Evolutionary conservation across 176 grass and related monocot species (phyloP), one percentile per base, ranked within the genome.

Genomic region (Leersia perrieri): DNA sequence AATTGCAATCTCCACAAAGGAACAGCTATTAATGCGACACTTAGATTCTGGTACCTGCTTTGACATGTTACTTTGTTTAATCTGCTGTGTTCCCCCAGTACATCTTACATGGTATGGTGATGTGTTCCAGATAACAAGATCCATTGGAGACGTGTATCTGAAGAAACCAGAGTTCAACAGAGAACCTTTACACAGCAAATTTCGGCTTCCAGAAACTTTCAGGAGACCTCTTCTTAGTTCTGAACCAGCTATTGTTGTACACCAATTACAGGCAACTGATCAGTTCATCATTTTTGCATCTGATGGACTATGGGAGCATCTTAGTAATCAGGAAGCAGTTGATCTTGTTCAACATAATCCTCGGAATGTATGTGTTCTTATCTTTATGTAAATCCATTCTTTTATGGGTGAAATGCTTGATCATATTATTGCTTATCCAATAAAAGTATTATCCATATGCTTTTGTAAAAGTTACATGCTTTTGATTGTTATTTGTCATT

Each of bases 271-370:
- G 45, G 64, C 77, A 63, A 84, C 82, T 60, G 92, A 97, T 79
- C 88, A 73, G 58, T 97, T 97, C 79, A 82, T 97, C 72, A 97
- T 97, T 88, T 97, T 97, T 77, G 94, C 94, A 28, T 94, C 94
- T 73, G 94, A 97, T 88, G 94, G 94, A 44, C 89, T 97, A 63
- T 97, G 94, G 94, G 94, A 97, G 82, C 94, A 97, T 70, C 72
- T 97, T 77, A 94, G 57, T 67, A 94, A 97, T 85, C 87, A 97
- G 76, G 88, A 97, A 81, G 94, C 92, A 30, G 94, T 97, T 66
- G 62, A 94, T 29, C 77, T 92, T 71, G 92, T 97, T 73, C 89
- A 92, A 74, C 88, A 87, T 77, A 84, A 73, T 83, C 73, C 85
- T 74, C 79, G 73, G 33, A 97, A 85, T 87, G 94, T 94, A 91